Evolutionary conservation across 176 grass and related monocot species (phyloP).

Genomic region (Themeda triandra): DNA sequence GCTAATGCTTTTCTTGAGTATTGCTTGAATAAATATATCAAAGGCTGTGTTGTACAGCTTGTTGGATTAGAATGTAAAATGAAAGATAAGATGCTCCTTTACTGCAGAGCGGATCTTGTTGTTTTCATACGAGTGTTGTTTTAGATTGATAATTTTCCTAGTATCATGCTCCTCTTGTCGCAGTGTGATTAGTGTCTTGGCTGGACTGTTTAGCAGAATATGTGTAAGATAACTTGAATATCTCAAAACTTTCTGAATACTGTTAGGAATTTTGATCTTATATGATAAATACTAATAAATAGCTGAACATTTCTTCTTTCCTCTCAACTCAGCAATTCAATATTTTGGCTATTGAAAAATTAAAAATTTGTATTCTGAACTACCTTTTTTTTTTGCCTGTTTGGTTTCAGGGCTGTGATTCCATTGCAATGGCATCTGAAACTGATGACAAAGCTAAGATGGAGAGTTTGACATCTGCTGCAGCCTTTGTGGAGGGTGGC

Average conservation of each 20-base stretch:
- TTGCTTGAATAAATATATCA: not conserved
- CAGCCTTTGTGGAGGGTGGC: conserved; percentile 90
- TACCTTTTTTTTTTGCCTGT: not conserved
- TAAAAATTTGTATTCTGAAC: conserved; percentile 13
- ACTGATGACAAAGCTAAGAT: conserved; percentile 61
- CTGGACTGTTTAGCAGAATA: not conserved
- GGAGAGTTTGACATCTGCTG: conserved; percentile 69
- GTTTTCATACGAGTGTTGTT: not conserved
- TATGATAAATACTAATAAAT: not conserved
- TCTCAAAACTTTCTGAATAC: not conserved
- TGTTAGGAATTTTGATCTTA: not conserved
- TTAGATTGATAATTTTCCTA: not conserved
- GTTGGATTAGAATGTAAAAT: not conserved
- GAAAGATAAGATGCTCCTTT: not conserved
- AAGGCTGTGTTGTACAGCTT: not conserved
- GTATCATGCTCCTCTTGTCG: not conserved
- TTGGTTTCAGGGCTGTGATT: conserved; percentile 15
- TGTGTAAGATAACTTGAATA: not conserved
- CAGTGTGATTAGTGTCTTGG: not conserved
- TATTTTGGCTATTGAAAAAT: not conserved
- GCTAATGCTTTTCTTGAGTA: not conserved
- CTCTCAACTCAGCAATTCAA: not conserved
- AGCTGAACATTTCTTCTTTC: conserved; percentile 9
- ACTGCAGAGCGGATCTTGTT: not conserved
- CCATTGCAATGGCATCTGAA: conserved; percentile 43